Evolutionary conservation across 768 basidiomycete genomes (phyloP).

Genomic region (Lactifluus hygrophoroides): DNA sequence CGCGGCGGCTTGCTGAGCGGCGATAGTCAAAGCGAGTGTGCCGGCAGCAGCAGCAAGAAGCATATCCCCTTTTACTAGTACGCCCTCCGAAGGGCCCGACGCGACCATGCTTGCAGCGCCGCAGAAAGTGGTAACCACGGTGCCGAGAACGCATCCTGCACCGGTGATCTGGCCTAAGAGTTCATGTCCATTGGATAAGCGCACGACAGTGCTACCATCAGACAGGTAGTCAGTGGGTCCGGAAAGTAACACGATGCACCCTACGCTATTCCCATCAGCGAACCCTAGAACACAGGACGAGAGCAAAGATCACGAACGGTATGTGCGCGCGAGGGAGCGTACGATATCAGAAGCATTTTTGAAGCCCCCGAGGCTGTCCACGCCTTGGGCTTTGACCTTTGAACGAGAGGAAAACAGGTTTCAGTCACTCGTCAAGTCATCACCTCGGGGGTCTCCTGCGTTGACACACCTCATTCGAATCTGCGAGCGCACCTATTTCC

Average conservation of each 20-base stretch:
- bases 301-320: conserved; percentile 52
- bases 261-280: conserved; percentile 31
- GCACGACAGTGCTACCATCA: conserved; percentile 64
- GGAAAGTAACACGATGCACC: conserved; percentile 73
- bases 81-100: conserved; percentile 27
- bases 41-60: conserved; percentile 68
- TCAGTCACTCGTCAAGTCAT: background rate
- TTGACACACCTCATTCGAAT: conserved; percentile 58
- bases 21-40: conserved; percentile 54
- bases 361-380: conserved; percentile 84
- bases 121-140: conserved; percentile 71
- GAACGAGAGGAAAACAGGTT: background rate
- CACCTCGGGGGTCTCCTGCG: background rate
- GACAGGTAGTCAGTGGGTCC: conserved; percentile 78
- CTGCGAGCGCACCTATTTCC: conserved; percentile 72
- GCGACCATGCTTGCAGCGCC: conserved; percentile 49
- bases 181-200: conserved; percentile 63
- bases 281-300: background rate
- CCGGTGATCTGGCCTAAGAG: conserved; percentile 80
- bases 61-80: conserved; percentile 69
- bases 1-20: conserved; percentile 49
- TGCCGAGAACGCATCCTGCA: conserved; percentile 79
- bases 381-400: conserved; percentile 72
- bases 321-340: conserved; percentile 54
- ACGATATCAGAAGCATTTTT: conserved; percentile 66